A percentile compares a stretch with the other conserved stretches of the same genome.
Conservation (phyloP, 208 protist species). For the Vickermania ingenoplastis region DNA sequence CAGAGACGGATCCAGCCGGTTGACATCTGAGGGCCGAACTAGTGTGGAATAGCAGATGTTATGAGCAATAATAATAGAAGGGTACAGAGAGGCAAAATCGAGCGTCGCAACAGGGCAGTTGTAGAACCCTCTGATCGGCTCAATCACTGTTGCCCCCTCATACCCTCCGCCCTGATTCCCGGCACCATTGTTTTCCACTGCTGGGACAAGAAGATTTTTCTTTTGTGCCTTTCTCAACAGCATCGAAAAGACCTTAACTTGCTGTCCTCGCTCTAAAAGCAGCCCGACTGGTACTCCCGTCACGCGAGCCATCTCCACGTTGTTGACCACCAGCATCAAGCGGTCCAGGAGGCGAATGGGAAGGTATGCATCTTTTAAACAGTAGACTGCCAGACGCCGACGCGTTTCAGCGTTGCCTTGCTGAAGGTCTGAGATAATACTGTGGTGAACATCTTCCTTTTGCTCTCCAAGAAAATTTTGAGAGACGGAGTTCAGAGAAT, state of each 20-base stretch:
- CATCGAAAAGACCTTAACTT: constrained; percentile 97
- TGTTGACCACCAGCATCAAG: constrained; percentile 98
- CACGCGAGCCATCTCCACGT: constrained; percentile 99
- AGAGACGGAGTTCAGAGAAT: constrained; percentile 98
- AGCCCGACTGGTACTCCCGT: constrained; percentile 97
- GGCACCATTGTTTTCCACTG: constrained; percentile 46
- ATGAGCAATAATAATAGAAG: constrained; percentile 99
- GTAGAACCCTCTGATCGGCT: constrained; percentile 96
- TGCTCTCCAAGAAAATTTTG: constrained; percentile 98
- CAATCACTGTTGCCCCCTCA: constrained; percentile 98
- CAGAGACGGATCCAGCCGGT: constrained; percentile 75
- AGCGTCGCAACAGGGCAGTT: constrained; percentile 97
- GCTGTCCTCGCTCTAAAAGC: constrained; percentile 96
- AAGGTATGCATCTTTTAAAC: constrained; percentile 97
- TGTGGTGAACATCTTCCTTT: constrained; percentile 99
- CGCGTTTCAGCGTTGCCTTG: constrained; percentile 95
- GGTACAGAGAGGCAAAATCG: constrained; percentile 99
- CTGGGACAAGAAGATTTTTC: constrained; percentile 76
- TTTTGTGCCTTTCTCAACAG: constrained; percentile 78
- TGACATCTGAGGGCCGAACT: constrained; percentile 62
- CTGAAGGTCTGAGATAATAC: constrained; percentile 96
- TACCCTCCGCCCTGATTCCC: constrained; percentile 83
- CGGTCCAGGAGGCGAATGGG: constrained; percentile 97
- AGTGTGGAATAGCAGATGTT: constrained; percentile 99
- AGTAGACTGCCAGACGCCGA: constrained; percentile 97